Base-by-base conservation (phyloP, 2,329 filamentous ascomycete genomes). In the Fusarium armeniacum region DNA sequence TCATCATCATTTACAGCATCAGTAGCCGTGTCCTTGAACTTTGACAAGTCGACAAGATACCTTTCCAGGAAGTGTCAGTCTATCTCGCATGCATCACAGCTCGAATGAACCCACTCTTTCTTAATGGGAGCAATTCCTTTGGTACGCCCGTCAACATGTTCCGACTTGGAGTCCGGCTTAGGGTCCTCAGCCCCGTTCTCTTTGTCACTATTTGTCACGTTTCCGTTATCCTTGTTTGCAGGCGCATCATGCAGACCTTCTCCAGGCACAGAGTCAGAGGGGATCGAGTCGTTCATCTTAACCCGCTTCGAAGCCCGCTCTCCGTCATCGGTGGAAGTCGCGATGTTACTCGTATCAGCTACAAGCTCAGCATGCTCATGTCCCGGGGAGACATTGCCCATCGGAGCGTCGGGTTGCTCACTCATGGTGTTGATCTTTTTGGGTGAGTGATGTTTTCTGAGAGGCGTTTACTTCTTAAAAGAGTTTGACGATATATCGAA, bases 101-200 rank as follows among this genome's bases (percentile, higher is more conserved):
- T 9, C 18, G n/a, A 3, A 20, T 32, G 9, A 81, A 81, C 85
- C 79, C 81, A 93, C 88, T 94, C 91, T 76, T 87, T 84, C 79
- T 93, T 94, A 78, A 94, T 87, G 11, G 89, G 87, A 22, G 91
- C 91, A 55, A 90, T 82, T 28, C 90, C 91, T 74, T 84, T 89
- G 60, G 80, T 78, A 53, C 77, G 77, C 13, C 76, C 75, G 58
- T 71, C 60, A 20, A 67, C 61, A 45, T 76, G 71, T 24, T 58
- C 72, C 41, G 56, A 41, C 38, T 70, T 69, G 5, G 49, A 28
- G 7, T 54, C 46, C 6, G 26, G 13, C 47, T 67, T 62, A 35
- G 58, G 41, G 32, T 58, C 58, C 32, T 62, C 66, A 22, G 54
- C 22, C 28, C 63, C 62, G 35, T 71, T 52, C 22, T 52, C 60